Base-by-base conservation (phyloP, 768 basidiomycete species). In the Mycena indigotica region DNA sequence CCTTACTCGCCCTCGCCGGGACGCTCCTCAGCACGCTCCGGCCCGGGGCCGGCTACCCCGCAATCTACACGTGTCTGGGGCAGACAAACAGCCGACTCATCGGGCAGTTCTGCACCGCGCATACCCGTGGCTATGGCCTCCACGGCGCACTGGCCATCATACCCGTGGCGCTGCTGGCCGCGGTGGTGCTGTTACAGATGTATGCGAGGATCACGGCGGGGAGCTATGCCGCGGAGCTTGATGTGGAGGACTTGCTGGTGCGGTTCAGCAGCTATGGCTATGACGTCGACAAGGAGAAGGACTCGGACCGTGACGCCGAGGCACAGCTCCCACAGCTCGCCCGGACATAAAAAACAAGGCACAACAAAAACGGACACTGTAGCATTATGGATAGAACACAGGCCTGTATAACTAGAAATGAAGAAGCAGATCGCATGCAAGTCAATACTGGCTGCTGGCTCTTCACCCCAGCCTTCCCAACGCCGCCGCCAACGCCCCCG, bases 31-130 rank as follows among this genome's bases (percentile, higher is more conserved):
- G 24, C 8, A 48, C 19, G 3, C 57, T 61, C 28, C 57, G 57
- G 35, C 30, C 40, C 16, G 48, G 58, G 51, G 40, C 50, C 12
- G n/a, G n/a, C n/a, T n/a, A n/a, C n/a, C 5, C 28, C 1, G 49
- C 23, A 6, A 56, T 64, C 32, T n/a, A 55, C 26, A 41, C 53
- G 5, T 68, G 67, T 28, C 38, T 58, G 24, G 59, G 55, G 16
- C 63, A 60, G 26, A 53, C 58, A 17, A 56, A 28, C 1, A 60
- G 55, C 38, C 26, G 55, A 2, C 19, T 68, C 15, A 62, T 66
- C 40, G 17, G 48, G 15, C 59, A 68, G 46, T 68, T 68, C 40
- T 68, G 67, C 54, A 50, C 45, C 15, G 51, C 52, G 28, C 56
- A 60, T 26, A n/a, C n/a, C n/a, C n/a, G n/a, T n/a, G n/a, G n/a